A percentile compares a stretch with the other conserved stretches of the same genome.
Evolutionary conservation across 306 rosid species (phyloP).

Genomic region (Dryas drummondii): DNA sequence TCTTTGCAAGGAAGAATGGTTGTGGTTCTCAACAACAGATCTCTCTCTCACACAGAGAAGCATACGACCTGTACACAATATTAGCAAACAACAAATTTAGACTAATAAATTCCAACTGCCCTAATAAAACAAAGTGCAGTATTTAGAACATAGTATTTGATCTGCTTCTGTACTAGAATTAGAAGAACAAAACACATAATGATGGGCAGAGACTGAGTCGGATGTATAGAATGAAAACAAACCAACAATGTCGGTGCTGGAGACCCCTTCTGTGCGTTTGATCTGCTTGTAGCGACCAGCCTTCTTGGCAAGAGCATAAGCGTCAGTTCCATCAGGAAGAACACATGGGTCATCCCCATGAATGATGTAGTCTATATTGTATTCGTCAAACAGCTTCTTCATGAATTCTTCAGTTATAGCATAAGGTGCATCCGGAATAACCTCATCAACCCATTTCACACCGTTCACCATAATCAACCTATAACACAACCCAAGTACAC

Average conservation of each 20-base stretch:
- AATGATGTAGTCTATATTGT: slow-evolving; percentile 52
- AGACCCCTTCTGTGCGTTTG: slow-evolving; percentile 64
- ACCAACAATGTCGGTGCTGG: slow-evolving; percentile 71
- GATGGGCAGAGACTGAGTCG: background rate
- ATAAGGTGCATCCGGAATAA: slow-evolving; percentile 60
- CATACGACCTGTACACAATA: slow-evolving; percentile 75
- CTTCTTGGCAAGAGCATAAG: slow-evolving; percentile 67
- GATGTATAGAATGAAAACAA: slow-evolving; percentile 13
- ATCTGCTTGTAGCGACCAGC: slow-evolving; percentile 67
- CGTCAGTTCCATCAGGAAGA: slow-evolving; percentile 64
- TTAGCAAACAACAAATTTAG: slow-evolving; percentile 17
- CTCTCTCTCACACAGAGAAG: slow-evolving; percentile 97
- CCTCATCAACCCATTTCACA: slow-evolving; percentile 66
- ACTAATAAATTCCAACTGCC: background rate
- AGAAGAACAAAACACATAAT: background rate
- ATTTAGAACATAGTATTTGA: background rate
- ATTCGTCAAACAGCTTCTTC: slow-evolving; percentile 59
- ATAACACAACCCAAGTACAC: background rate
- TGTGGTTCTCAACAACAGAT: slow-evolving; percentile 49
- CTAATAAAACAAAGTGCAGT: background rate
- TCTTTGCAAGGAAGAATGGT: slow-evolving; percentile 56
- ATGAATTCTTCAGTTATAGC: slow-evolving; percentile 63
- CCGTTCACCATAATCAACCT: slow-evolving; percentile 65
- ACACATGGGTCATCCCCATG: slow-evolving; percentile 67
- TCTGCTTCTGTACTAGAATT: background rate